phyloP scores from a whole-genome alignment of 2,329 filamentous ascomycete species.

The Aspergillus sp. region DNA sequence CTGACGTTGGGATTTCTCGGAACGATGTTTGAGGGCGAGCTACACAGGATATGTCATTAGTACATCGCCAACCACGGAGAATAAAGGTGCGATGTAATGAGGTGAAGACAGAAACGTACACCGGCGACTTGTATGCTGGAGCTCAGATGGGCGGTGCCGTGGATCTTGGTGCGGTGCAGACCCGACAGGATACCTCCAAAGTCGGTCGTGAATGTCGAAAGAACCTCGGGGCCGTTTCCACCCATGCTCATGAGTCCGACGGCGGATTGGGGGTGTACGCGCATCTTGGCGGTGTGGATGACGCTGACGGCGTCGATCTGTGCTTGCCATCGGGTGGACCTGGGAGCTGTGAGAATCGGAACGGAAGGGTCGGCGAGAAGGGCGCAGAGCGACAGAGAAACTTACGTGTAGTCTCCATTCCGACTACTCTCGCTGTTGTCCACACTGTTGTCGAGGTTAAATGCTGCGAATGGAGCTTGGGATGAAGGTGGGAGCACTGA shows the following conservation, averaged over 20 bases:
- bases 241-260: constrained; percentile 99
- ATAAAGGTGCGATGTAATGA: background rate
- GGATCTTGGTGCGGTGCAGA: constrained; percentile 90
- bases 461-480: constrained; percentile 11
- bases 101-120: constrained; percentile 55
- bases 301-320: constrained; percentile 94
- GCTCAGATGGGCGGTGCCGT: constrained; percentile 81
- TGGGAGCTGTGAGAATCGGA: constrained; percentile 39
- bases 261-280: constrained; percentile 92
- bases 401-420: constrained; percentile 82
- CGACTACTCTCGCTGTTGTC: constrained; percentile 99
- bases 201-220: constrained; percentile 94
- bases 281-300: constrained; percentile 92
- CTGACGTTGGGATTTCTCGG: constrained; percentile 95
- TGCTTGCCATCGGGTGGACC: constrained; percentile 91
- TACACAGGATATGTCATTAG: constrained; percentile 40
- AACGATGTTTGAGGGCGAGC: constrained; percentile 95
- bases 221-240: constrained; percentile 92
- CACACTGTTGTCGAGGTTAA: constrained; percentile 55
- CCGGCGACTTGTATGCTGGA: constrained; percentile 94
- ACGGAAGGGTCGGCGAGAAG: constrained; percentile 9
- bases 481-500: constrained; percentile 25
- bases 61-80: background rate
- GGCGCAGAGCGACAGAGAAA: constrained; percentile 4
- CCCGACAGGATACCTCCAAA: constrained; percentile 93